Conservation (phyloP, 495 filamentous ascomycete species). For the Elasticomyces elasticus region DNA sequence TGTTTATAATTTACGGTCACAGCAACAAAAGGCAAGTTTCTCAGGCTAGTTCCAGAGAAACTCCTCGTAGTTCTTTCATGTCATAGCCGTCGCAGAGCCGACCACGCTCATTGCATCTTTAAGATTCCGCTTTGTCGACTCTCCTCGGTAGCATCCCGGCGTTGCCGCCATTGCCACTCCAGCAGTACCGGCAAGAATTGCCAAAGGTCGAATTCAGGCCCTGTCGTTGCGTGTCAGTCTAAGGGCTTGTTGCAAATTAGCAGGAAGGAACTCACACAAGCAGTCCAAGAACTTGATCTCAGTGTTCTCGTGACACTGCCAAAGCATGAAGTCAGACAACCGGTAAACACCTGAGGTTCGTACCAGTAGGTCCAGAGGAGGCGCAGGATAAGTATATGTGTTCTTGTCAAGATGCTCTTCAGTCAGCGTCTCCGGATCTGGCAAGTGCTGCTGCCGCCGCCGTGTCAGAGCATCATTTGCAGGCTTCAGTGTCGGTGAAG, state of each 20-base stretch:
- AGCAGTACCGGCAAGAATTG: constrained; percentile 83
- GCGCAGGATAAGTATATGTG: constrained; percentile 72
- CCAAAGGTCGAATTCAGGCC: constrained; percentile 93
- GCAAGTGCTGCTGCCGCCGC: constrained; percentile 23
- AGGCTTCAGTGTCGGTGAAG: constrained; percentile 26
- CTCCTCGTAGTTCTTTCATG: too few relatives aligned
- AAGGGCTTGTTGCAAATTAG: neutral
- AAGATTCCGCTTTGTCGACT: neutral
- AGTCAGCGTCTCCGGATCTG: constrained; percentile 80
- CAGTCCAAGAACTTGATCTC: constrained; percentile 86
- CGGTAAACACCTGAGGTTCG: constrained; percentile 86
- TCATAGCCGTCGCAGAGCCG: neutral
- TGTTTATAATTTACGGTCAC: too few relatives aligned
- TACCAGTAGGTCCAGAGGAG: constrained; percentile 80
- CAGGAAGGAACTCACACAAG: constrained; percentile 43
- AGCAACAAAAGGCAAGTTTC: too few relatives aligned
- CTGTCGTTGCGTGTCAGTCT: neutral
- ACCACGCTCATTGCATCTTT: neutral
- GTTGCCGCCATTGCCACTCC: constrained; percentile 70
- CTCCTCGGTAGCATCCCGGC: neutral
- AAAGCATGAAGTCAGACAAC: constrained; percentile 95
- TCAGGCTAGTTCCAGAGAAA: too few relatives aligned
- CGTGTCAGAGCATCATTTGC: neutral
- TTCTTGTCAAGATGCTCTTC: constrained; percentile 64
- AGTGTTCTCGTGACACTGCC: constrained; percentile 90